A percentile compares a stretch with the other conserved stretches of the same genome.
These are phyloP conservation scores for Endocarpon pusillum DNA, from an alignment of 495 filamentous ascomycete species.

Conservation along the genomic window DNA sequence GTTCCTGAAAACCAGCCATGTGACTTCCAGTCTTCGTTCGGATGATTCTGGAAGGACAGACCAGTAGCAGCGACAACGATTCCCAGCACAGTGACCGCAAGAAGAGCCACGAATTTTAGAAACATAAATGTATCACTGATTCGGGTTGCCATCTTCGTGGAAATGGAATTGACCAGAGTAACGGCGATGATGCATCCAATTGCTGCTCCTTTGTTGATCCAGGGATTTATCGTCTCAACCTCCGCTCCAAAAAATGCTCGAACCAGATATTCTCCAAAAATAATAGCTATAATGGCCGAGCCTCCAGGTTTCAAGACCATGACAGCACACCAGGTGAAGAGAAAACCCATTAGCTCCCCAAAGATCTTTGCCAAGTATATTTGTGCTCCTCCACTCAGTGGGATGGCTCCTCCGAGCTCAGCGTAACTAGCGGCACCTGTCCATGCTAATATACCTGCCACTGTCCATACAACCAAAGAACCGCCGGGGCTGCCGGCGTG, in stretches of 20 bases:
- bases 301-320: conserved; percentile 86
- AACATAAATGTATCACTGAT: conserved; percentile 88
- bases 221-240: conserved; percentile 53
- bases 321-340: conserved; percentile 93
- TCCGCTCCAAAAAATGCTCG: conserved; percentile 71
- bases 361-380: conserved; percentile 92
- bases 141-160: conserved; percentile 69
- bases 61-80: conserved; percentile 83
- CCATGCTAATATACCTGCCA: conserved; percentile 87
- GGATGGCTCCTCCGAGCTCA: conserved; percentile 88
- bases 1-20: conserved; percentile 81
- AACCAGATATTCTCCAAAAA: conserved; percentile 93
- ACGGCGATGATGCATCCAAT: conserved; percentile 57
- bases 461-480: conserved; percentile 71
- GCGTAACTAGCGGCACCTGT: conserved; percentile 93
- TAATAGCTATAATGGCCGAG: conserved; percentile 87
- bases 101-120: conserved; percentile 79
- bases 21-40: conserved; percentile 76
- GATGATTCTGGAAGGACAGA: conserved; percentile 52
- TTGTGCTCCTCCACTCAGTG: conserved; percentile 85
- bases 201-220: conserved; percentile 84
- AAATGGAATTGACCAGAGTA: conserved; percentile 75
- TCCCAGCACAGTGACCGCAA: conserved; percentile 75
- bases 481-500: conserved; percentile 89
- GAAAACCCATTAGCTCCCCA: conserved; percentile 76